Evolutionary conservation across 2,329 filamentous ascomycete species (phyloP).

Genomic region (Septoria linicola): DNA sequence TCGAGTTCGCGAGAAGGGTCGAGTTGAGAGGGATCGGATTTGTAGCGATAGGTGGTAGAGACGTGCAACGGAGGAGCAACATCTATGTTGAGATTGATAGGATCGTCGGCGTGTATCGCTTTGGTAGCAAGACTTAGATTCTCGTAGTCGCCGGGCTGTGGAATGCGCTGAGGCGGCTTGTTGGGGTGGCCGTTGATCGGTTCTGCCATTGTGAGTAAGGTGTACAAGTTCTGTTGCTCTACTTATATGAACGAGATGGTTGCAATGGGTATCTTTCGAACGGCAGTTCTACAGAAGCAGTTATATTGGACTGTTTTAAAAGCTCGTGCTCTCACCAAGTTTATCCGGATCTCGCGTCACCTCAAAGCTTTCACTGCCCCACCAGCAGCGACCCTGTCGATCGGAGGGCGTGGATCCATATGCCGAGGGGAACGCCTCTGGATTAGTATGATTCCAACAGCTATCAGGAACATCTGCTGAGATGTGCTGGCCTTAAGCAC

Average conservation of each 20-base stretch:
- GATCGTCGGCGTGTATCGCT: constrained; percentile 38
- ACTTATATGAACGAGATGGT: neutral
- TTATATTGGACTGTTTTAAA: neutral
- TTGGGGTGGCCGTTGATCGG: constrained; percentile 27
- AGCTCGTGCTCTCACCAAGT: neutral
- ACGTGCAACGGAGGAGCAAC: constrained; percentile 88
- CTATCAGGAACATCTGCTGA: no score
- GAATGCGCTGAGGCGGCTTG: constrained; percentile 19
- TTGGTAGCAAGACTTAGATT: constrained; percentile 35
- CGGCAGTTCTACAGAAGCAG: neutral
- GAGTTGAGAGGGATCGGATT: constrained; percentile 66
- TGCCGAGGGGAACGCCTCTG: neutral
- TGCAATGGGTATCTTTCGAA: constrained; percentile 8
- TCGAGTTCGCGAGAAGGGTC: constrained; percentile 31
- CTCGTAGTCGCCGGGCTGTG: constrained; percentile 18
- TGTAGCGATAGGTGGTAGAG: constrained; percentile 87
- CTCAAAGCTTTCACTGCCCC: neutral
- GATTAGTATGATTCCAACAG: neutral
- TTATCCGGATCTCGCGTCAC: neutral
- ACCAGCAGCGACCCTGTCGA: neutral
- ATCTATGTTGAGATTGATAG: constrained; percentile 53
- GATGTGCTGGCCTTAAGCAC: no score
- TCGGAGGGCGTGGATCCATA: neutral
- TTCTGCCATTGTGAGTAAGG: constrained; percentile 13
- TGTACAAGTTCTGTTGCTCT: no score